These are phyloP conservation scores for Thalassiosira ordinaria DNA, from an alignment of 352 stramenopile genomes.

Conservation along the genomic window DNA sequence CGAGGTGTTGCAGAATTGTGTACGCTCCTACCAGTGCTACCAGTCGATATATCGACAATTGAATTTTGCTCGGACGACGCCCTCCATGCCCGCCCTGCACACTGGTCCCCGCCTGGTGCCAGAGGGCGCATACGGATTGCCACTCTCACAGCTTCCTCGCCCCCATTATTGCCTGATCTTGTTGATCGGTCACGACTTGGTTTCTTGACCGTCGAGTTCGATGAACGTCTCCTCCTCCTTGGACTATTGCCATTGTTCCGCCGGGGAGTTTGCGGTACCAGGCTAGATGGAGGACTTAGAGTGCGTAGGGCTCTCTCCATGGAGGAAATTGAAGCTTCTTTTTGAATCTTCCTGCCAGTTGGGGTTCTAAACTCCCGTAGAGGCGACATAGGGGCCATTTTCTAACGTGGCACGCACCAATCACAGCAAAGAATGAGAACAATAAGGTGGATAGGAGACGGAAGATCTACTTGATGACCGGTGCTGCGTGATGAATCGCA, in stretches of 20 bases:
- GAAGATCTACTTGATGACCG: too few species aligned
- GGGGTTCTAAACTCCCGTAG: not conserved
- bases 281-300: constrained; percentile 2
- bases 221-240: not conserved
- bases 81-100: constrained; percentile 14
- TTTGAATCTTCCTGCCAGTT: not conserved
- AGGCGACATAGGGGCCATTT: not conserved
- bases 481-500: too few species aligned
- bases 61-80: not conserved
- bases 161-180: not conserved
- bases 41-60: constrained; percentile 6
- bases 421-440: too few species aligned
- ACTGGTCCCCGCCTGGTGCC: constrained; percentile 6
- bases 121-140: constrained; percentile 84
- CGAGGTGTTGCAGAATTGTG: not conserved
- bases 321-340: constrained; percentile 23
- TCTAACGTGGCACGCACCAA: too few species aligned
- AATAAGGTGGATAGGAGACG: too few species aligned
- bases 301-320: constrained; percentile 30
- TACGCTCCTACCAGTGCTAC: not conserved
- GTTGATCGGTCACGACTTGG: not conserved
- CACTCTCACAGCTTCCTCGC: constrained; percentile 59
- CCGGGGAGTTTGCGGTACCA: constrained; percentile 1
- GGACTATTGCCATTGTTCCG: not conserved
- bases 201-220: not conserved